Percentiles rank a stretch among this genome's conserved stretches.
Conservation (phyloP, 176 grass and related monocot genomes). For the Carex pumila region DNA sequence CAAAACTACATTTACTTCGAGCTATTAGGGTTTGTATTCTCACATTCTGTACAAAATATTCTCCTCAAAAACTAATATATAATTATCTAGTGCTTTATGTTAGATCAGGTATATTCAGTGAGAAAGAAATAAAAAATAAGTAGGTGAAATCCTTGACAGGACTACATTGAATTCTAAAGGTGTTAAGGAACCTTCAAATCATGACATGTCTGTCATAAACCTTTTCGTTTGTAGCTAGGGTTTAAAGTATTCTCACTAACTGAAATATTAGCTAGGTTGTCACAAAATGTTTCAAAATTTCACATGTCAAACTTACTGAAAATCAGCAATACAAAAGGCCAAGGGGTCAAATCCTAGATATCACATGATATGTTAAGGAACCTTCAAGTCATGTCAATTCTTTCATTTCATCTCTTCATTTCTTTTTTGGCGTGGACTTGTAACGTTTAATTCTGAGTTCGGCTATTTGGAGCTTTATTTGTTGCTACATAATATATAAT, state of each 20-base stretch:
- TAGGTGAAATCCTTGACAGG: neutral
- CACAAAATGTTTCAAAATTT: neutral
- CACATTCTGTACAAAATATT: neutral
- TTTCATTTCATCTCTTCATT: neutral
- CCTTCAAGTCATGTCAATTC: neutral
- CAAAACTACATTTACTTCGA: neutral
- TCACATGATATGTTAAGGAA: neutral
- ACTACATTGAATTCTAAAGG: neutral
- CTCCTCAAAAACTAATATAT: neutral
- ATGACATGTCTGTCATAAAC: neutral
- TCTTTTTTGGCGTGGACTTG: neutral
- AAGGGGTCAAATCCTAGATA: neutral
- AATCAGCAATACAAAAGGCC: neutral
- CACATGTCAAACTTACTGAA: neutral
- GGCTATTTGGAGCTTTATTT: neutral
- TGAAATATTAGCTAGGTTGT: neutral
- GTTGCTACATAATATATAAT: neutral
- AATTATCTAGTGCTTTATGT: neutral
- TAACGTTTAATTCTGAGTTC: neutral
- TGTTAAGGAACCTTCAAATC: conserved; percentile 11
- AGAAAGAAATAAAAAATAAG: neutral
- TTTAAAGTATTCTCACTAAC: neutral
- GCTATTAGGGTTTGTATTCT: conserved; percentile 1
- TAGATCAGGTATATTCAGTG: neutral
- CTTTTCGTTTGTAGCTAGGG: neutral